Base-by-base conservation (phyloP, 2,329 filamentous ascomycete genomes). In the Cladophialophora exuberans region DNA sequence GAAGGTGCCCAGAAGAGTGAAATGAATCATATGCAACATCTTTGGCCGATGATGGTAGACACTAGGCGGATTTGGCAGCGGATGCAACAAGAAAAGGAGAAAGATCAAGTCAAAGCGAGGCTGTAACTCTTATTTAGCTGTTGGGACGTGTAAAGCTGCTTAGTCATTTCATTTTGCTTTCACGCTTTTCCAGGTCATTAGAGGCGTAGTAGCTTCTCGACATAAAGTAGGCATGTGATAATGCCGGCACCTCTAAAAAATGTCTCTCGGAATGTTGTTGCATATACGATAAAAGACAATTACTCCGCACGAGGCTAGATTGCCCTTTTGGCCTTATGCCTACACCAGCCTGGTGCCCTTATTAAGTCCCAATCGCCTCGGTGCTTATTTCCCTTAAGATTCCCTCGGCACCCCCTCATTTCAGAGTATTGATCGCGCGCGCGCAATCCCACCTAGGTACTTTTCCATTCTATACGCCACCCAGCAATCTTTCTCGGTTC, bases 21-120 rank as follows among this genome's bases (percentile, higher is more conserved):
- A 42, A 58, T 65, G 62, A 64, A 13, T 65, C 55, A 64, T 22
- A 53, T 63, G 45, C 35, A 52, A 17, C 56, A 64, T 20, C 39
- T 65, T 17, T 62, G 63, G 59, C 62, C 62, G 1, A 42, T 56
- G 48, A 65, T 65, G 18, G 46, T 65, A 11, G 60, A 62, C 46
- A 57, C 62, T 20, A 60, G 54, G 30, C 51, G 53, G 30, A 57
- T 64, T 20, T 65, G 61, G 63, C 22, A 36, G 25, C 42, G 20
- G 28, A 5, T 30, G 6, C 25, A 45, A 18, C 23, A 6, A 26
- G 18, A 23, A 11, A 45, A 4, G 11, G 23, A 45, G 42, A 33
- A 20, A 31, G 42, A 10, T 4, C 23, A 17, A 31, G 25, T 20
- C 26, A 45, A 20, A 20, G 3, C 42, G 20, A 45, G 28, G 13